phyloP scores from a whole-genome alignment of 208 protist genomes.

The Trypanosoma scelopori region DNA sequence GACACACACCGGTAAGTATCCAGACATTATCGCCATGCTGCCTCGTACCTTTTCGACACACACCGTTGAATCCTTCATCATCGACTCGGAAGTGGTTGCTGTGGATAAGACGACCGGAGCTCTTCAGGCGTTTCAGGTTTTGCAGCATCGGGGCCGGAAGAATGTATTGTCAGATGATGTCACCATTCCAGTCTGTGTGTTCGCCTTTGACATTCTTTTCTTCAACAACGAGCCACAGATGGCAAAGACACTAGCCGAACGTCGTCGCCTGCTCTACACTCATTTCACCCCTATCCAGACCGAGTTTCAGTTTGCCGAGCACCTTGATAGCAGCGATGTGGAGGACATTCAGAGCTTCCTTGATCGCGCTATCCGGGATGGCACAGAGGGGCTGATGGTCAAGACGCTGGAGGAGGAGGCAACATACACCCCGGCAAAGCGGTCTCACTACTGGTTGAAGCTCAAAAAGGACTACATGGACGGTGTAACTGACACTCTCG shows the following conservation, averaged over 20 bases:
- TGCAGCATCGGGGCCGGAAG: slow-evolving; percentile 88
- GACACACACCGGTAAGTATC: slow-evolving; percentile 98
- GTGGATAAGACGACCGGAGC: slow-evolving; percentile 86
- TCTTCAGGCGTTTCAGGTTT: slow-evolving; percentile 96
- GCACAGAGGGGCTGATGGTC: slow-evolving; percentile 98
- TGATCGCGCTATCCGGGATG: slow-evolving; percentile 90
- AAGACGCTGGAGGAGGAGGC: slow-evolving; percentile 96
- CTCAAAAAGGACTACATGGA: slow-evolving; percentile 99
- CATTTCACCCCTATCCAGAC: slow-evolving; percentile 69
- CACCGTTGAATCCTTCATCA: slow-evolving; percentile 95
- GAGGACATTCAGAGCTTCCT: slow-evolving; percentile 96
- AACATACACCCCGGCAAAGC: slow-evolving; percentile 95
- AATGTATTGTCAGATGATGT: slow-evolving; percentile 91
- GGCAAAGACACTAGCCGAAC: slow-evolving; percentile 73
- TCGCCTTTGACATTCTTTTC: slow-evolving; percentile 99
- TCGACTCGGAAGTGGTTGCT: slow-evolving; percentile 99
- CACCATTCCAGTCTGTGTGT: slow-evolving; percentile 98
- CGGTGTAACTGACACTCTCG: slow-evolving; percentile 97
- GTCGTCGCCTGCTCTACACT: slow-evolving; percentile 76
- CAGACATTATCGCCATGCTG: slow-evolving; percentile 94
- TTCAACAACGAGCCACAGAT: slow-evolving; percentile 95
- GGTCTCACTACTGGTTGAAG: slow-evolving; percentile 98
- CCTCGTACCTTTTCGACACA: slow-evolving; percentile 46
- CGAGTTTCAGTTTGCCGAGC: slow-evolving; percentile 88
- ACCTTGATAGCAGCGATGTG: slow-evolving; percentile 83